phyloP scores from a whole-genome alignment of 2,329 filamentous ascomycete species.

The Hymenoscyphus fraxineus region DNA sequence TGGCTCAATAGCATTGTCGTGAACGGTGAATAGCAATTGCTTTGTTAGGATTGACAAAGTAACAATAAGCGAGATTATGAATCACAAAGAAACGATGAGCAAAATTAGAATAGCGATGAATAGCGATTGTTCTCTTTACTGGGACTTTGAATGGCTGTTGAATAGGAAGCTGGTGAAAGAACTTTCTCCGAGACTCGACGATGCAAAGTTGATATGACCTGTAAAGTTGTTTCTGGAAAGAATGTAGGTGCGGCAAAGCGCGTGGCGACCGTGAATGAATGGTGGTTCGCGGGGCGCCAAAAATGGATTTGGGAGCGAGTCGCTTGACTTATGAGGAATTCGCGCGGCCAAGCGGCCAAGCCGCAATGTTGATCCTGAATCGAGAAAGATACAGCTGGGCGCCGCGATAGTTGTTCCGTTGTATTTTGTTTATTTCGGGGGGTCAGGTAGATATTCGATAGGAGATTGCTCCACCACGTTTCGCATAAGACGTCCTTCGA shows the following conservation, averaged over 20 bases:
- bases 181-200: slow-evolving; percentile 3
- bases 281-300: neutral
- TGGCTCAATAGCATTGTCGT: slow-evolving; percentile 24
- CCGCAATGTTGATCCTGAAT: neutral
- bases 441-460: neutral
- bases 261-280: neutral
- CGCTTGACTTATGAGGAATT: neutral
- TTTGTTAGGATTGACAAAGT: slow-evolving; percentile 8
- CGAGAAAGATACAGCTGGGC: neutral
- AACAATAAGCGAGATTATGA: slow-evolving; percentile 6
- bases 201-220: neutral
- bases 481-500: slow-evolving; percentile 5
- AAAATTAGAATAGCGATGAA: slow-evolving; percentile 12
- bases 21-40: slow-evolving; percentile 11
- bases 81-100: slow-evolving; percentile 10
- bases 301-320: neutral
- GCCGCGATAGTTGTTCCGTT: too few relatives aligned
- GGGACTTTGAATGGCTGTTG: neutral
- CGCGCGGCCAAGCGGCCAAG: neutral
- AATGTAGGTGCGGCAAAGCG: slow-evolving; percentile 1
- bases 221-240: neutral
- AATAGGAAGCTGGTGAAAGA: slow-evolving; percentile 4
- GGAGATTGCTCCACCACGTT: neutral
- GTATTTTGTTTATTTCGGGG: neutral
- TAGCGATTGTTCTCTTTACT: slow-evolving; percentile 2